Evolutionary conservation across 495 filamentous ascomycete genomes (phyloP).

Genomic region (Trichocladium uniseriatum): DNA sequence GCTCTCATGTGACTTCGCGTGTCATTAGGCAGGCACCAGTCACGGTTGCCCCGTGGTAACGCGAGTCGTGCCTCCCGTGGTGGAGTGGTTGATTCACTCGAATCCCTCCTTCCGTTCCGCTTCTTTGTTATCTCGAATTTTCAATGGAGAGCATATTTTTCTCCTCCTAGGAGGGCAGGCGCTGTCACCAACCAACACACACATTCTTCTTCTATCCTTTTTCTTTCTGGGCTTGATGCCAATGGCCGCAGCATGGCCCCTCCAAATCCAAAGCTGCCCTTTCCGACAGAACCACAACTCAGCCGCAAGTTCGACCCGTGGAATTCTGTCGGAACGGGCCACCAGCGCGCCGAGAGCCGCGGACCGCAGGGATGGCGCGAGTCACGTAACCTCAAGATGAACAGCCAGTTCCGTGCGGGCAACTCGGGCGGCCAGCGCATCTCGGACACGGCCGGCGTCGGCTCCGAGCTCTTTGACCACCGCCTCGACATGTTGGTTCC

Average conservation of each 20-base stretch:
- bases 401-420: slow-evolving; percentile 53
- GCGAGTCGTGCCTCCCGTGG: slow-evolving; percentile 8
- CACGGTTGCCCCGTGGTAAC: slow-evolving; percentile 7
- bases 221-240: neutral
- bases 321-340: slow-evolving; percentile 72
- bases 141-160: no score
- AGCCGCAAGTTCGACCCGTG: slow-evolving; percentile 62
- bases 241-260: slow-evolving; percentile 18
- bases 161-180: no score
- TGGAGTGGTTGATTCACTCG: neutral
- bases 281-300: slow-evolving; percentile 40
- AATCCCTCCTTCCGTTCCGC: neutral
- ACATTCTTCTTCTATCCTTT: neutral
- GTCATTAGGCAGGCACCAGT: neutral
- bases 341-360: slow-evolving; percentile 62
- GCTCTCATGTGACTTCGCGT: slow-evolving; percentile 8
- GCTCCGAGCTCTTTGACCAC: slow-evolving; percentile 39
- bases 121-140: neutral
- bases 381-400: slow-evolving; percentile 55
- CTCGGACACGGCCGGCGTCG: slow-evolving; percentile 50
- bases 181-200: neutral
- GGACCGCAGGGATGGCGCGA: slow-evolving; percentile 61
- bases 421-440: slow-evolving; percentile 42
- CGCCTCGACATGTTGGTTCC: slow-evolving; percentile 36
- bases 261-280: slow-evolving; percentile 19